These are phyloP conservation scores for Aspergillus spinulosporus DNA, from an alignment of 2,329 filamentous ascomycete species.

Conservation along the genomic window DNA sequence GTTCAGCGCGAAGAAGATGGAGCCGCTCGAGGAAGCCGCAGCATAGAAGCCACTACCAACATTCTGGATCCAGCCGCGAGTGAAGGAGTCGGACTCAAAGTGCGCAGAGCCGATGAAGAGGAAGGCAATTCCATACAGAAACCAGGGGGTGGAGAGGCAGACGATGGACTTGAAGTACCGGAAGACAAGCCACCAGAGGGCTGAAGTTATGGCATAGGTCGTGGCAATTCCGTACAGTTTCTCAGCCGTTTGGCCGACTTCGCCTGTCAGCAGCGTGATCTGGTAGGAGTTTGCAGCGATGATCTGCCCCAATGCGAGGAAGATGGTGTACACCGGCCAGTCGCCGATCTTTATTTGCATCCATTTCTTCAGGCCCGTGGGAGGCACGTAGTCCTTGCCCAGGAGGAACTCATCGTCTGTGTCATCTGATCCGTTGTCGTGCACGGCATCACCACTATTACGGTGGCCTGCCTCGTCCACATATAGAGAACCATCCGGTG, in stretches of 20 bases:
- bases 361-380: slow-evolving; percentile 56
- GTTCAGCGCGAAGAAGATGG: slow-evolving; percentile 66
- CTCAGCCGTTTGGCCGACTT: slow-evolving; percentile 58
- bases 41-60: slow-evolving; percentile 64
- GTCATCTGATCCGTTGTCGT: slow-evolving; percentile 38
- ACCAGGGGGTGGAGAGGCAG: slow-evolving; percentile 59
- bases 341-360: slow-evolving; percentile 60
- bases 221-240: slow-evolving; percentile 62
- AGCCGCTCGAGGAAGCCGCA: slow-evolving; percentile 62
- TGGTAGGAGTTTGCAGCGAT: slow-evolving; percentile 67
- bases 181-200: slow-evolving; percentile 64
- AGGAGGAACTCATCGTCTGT: slow-evolving; percentile 55
- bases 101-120: slow-evolving; percentile 62
- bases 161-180: slow-evolving; percentile 57
- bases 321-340: slow-evolving; percentile 63
- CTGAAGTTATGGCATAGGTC: slow-evolving; percentile 58
- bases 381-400: slow-evolving; percentile 57
- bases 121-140: slow-evolving; percentile 63
- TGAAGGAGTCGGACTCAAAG: slow-evolving; percentile 43
- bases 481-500: slow-evolving; percentile 43
- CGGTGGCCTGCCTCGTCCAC: slow-evolving; percentile 38
- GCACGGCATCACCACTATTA: slow-evolving; percentile 32
- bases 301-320: slow-evolving; percentile 63
- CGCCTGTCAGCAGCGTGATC: slow-evolving; percentile 64
- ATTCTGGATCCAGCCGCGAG: slow-evolving; percentile 59